A percentile compares a stretch with the other conserved stretches of the same genome.
phyloP scores from a whole-genome alignment of 1,139 yeast species.

The Candida smagusa region DNA sequence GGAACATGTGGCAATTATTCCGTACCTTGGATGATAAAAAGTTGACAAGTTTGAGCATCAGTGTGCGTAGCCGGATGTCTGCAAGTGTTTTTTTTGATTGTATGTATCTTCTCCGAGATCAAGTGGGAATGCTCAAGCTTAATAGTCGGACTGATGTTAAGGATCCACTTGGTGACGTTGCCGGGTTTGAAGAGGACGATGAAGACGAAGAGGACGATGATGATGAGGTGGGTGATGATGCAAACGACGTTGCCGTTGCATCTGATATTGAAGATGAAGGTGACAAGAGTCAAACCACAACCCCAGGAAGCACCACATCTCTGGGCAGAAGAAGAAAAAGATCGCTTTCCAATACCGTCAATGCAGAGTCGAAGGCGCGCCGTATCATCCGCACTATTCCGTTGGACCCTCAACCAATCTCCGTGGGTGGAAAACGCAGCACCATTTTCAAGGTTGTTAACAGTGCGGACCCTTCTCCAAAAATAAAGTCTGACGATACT shows the following conservation, averaged over 20 bases:
- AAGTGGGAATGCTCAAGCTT: slow-evolving; percentile 78
- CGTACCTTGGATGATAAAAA: slow-evolving; percentile 51
- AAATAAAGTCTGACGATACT: slow-evolving; percentile 7
- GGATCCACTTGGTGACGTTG: slow-evolving; percentile 6
- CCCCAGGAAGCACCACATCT: slow-evolving; percentile 36
- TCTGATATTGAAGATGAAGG: slow-evolving; percentile 24
- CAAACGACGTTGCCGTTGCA: slow-evolving; percentile 18
- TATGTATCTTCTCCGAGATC: slow-evolving; percentile 75
- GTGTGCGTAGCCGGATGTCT: slow-evolving; percentile 78
- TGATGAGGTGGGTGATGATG: slow-evolving; percentile 14
- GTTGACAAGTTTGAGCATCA: slow-evolving; percentile 40
- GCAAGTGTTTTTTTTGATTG: slow-evolving; percentile 93
- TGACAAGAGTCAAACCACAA: slow-evolving; percentile 28
- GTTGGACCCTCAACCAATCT: slow-evolving; percentile 75
- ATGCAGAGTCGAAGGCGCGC: slow-evolving; percentile 71
- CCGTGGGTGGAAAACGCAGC: slow-evolving; percentile 36
- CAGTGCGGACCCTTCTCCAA: slow-evolving; percentile 29
- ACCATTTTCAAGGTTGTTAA: slow-evolving; percentile 35
- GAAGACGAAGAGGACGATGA: slow-evolving; percentile 16
- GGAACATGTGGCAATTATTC: slow-evolving; percentile 88
- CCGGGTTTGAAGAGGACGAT: slow-evolving; percentile 13
- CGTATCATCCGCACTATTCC: slow-evolving; percentile 75
- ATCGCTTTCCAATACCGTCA: slow-evolving; percentile 49
- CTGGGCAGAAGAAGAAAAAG: slow-evolving; percentile 37
- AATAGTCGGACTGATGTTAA: slow-evolving; percentile 27